Evolutionary conservation across 1,284 basidiomycete species (phyloP), one percentile per base, ranked within the genome.

Genomic region (Melampsora medusae): DNA sequence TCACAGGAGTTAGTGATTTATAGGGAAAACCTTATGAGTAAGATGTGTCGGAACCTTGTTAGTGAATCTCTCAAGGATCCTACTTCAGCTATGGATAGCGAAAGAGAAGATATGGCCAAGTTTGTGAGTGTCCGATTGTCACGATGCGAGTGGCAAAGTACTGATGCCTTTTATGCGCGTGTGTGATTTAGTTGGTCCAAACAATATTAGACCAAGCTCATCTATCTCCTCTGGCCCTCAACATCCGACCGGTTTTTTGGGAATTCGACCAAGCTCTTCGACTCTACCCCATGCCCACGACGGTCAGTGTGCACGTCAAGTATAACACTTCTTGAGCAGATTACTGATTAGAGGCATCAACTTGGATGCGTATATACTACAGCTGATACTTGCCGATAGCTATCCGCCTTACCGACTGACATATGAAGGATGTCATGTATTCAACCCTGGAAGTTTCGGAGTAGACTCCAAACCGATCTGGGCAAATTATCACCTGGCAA

Each of bases 371-470:
- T 42, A 42, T 42, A 42, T 42, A 42, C 42, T 35, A 14, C 80
- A 96, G 93, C 86, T 97, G 28, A 87, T 99, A n/a, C 86, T 99
- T 14, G 97, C 97, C 0, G 97, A 99, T 84, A 93, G 91, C 83
- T 98, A 97, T 82, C 95, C 98, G 81, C 88, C 92, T 49, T 99
- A 92, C 83, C 93, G 97, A 81, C 86, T 98, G 79, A 99, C 95
- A 0, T 99, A 99, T 82, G 95, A 96, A 69, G 93, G 93, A 6
- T 99, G 97, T 81, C 96, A 98, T 84, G 97, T 99, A 38, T 94
- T 99, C 86, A 99, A 99, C 83, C 97, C 97, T 0, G 96, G 97
- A 16, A 81, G 83, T 62, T 75, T 75, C 42, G 65, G 65, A 19
- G 53, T 68, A 19, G 72, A 56, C 16, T 73, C 71, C 59, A 50